These are phyloP conservation scores for Carex parvula DNA, from an alignment of 176 grass and related monocot species.

Conservation along the genomic window DNA sequence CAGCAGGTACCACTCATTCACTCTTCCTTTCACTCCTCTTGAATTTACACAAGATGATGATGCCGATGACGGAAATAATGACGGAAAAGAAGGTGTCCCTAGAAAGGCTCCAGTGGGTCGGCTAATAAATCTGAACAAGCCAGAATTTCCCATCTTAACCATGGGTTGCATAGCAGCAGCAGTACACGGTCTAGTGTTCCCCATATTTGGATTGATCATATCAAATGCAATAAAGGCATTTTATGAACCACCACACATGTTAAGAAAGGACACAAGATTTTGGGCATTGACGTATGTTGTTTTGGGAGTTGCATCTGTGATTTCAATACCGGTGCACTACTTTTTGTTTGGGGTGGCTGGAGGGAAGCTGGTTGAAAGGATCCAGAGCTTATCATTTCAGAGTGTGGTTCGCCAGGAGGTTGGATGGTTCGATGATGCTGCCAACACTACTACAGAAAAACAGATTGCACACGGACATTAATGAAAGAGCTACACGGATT, in stretches of 20 bases:
- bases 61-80: neutral
- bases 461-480: too few species aligned
- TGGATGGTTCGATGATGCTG: conserved; percentile 71
- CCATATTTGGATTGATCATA: conserved; percentile 52
- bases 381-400: conserved; percentile 53
- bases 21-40: conserved; percentile 29
- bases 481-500: too few species aligned
- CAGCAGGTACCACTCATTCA: conserved; percentile 45
- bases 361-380: conserved; percentile 66
- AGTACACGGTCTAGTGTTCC: conserved; percentile 59
- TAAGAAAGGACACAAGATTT: conserved; percentile 57
- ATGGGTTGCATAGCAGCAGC: conserved; percentile 63
- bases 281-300: conserved; percentile 55
- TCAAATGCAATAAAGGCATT: conserved; percentile 57
- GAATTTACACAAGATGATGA: neutral
- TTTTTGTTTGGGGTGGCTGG: conserved; percentile 37
- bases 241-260: conserved; percentile 45
- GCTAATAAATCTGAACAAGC: conserved; percentile 57
- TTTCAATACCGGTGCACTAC: conserved; percentile 33
- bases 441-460: too few species aligned
- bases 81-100: neutral
- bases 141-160: conserved; percentile 56
- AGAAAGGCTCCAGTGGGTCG: conserved; percentile 43
- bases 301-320: conserved; percentile 35
- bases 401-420: conserved; percentile 66